Base-by-base conservation (phyloP, 495 filamentous ascomycete genomes). In the Hypomontagnella submonticulosa region DNA sequence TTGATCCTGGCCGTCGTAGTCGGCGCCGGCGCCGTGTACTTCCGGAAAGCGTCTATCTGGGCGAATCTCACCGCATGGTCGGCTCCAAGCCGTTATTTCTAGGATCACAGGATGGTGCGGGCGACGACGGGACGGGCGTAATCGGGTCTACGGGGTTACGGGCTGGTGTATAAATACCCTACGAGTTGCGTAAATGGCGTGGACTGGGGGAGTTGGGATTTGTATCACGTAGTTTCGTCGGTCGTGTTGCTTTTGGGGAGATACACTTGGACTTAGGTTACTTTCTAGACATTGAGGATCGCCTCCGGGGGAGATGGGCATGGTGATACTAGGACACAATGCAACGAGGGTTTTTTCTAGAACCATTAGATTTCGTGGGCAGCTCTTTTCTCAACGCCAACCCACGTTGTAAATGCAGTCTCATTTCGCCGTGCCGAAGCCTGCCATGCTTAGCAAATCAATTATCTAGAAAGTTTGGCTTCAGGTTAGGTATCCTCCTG, bases 1-100 rank as follows among this genome's bases (percentile, higher is more conserved):
- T 67, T 90, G 12, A 85, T 88, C 6, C 36, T 91, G 4, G 87
- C 91, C 54, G 71, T 93, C 12, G 57, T 88, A 15, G 79, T 92
- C 55, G 89, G 83, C 23, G 71, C 86, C 34, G 65, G 87, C 43
- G 81, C 80, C 23, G 63, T 81, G 13, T 64, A 78, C 56, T 59
- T 82, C 61, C 74, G 77, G 11, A 70, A 71, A 44, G 67, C 70
- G 5, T 71, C 73, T 0, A 49, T 62, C 33, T 65, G 69, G 72
- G 52, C 59, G 41, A 63, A 72, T 7, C 20, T 72, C 38, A 15
- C 74, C 13, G 53, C 70, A 23, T 61, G 72, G 64, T 57, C 32
- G 15, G 41, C 40, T 0, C 51, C 60, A 0, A 38, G 13, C 41
- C 50, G 38, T 16, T 57, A 66, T 36, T 57, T 48, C 23, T 61